phyloP scores from a whole-genome alignment of 2,329 filamentous ascomycete species.

The Exophiala sideris region DNA sequence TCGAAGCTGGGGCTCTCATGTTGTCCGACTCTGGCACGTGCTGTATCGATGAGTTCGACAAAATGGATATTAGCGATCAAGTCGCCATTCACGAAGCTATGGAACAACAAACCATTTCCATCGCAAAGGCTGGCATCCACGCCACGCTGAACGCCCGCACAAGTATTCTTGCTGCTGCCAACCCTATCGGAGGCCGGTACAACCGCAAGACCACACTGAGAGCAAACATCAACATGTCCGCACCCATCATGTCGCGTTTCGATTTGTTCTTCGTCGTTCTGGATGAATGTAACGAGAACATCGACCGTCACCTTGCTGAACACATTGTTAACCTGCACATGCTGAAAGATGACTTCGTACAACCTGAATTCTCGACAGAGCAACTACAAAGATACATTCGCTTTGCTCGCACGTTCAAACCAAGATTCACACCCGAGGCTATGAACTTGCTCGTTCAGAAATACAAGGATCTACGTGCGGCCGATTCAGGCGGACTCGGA shows the following conservation, averaged over 20 bases:
- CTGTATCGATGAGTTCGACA: constrained; percentile 98
- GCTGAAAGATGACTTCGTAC: constrained; percentile 82
- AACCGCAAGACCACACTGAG: constrained; percentile 92
- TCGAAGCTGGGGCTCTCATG: constrained; percentile 97
- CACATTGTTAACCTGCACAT: constrained; percentile 96
- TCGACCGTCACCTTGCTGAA: constrained; percentile 85
- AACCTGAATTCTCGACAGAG: constrained; percentile 93
- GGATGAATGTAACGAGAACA: constrained; percentile 89
- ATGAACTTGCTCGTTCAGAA: constrained; percentile 80
- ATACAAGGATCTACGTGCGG: constrained; percentile 91
- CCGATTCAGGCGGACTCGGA: constrained; percentile 89
- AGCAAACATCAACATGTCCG: constrained; percentile 97
- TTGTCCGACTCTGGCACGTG: constrained; percentile 94
- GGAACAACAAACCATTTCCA: constrained; percentile 99
- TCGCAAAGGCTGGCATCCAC: constrained; percentile 97
- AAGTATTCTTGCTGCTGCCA: constrained; percentile 91
- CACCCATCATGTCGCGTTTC: constrained; percentile 98
- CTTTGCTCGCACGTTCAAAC: constrained; percentile 90
- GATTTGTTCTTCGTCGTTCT: constrained; percentile 98
- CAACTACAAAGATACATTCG: constrained; percentile 96
- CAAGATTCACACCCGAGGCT: constrained; percentile 84
- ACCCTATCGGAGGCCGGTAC: constrained; percentile 93
- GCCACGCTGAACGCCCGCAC: constrained; percentile 95
- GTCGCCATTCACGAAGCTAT: constrained; percentile 99
- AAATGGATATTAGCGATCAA: constrained; percentile 97